Conservation (phyloP, 2,329 filamentous ascomycete species). For the Aulographum hederae region DNA sequence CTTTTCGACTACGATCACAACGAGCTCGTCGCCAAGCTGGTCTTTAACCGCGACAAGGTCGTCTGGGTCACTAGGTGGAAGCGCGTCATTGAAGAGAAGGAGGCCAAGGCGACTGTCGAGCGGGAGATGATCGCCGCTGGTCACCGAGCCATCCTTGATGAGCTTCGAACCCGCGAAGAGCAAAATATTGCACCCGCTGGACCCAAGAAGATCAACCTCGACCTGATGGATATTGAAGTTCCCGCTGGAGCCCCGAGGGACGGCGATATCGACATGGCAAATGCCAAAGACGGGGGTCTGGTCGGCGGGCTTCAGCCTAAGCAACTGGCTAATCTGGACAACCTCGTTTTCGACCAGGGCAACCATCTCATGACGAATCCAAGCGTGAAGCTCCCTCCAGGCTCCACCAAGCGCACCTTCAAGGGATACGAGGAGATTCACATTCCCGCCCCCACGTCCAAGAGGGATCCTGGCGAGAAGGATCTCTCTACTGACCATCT, state of each 20-base stretch:
- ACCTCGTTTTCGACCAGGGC: conserved; percentile 90
- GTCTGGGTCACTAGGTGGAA: conserved; percentile 88
- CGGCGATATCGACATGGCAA: conserved; percentile 26
- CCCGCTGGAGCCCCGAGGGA: conserved; percentile 38
- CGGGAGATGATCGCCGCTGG: conserved; percentile 84
- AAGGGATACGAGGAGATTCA: conserved; percentile 99
- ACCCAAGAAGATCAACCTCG: conserved; percentile 61
- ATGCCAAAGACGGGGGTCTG: conserved; percentile 47
- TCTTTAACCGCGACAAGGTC: conserved; percentile 82
- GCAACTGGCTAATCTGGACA: conserved; percentile 82
- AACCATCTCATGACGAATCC: conserved; percentile 99
- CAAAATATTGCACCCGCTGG: conserved; percentile 23
- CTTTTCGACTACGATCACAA: conserved; percentile 95
- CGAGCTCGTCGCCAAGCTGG: conserved; percentile 76
- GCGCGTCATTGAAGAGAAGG: conserved; percentile 58
- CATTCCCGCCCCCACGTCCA: conserved; percentile 81
- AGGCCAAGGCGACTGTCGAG: conserved; percentile 58
- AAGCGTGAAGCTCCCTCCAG: conserved; percentile 81
- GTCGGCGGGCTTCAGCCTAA: conserved; percentile 73
- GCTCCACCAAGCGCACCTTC: conserved; percentile 85
- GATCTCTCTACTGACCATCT: conserved; percentile 73
- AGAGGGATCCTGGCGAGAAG: conserved; percentile 56
- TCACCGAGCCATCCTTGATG: conserved; percentile 69
- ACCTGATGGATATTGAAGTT: conserved; percentile 74
- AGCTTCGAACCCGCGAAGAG: conserved; percentile 56